These are phyloP conservation scores for Aspergillus ochraceus DNA, from an alignment of 2,329 filamentous ascomycete species.

Conservation along the genomic window DNA sequence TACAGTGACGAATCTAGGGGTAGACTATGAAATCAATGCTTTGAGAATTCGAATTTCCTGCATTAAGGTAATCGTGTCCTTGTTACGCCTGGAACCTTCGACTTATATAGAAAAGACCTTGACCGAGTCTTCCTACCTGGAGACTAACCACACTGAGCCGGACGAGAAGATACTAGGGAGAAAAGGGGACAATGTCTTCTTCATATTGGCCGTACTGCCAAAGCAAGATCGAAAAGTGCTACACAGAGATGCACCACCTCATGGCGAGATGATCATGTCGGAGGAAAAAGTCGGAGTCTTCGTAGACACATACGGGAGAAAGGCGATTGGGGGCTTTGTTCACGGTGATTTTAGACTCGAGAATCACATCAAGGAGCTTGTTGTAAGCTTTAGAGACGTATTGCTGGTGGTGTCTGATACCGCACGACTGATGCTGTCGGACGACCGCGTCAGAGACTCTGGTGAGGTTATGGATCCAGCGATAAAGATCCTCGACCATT, in stretches of 20 bases:
- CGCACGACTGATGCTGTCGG: not conserved
- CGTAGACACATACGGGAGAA: not conserved
- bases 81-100: no score
- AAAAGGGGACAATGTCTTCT: no score
- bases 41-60: no score
- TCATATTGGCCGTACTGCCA: no score
- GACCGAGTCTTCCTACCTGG: no score
- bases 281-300: not conserved
- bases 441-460: not conserved
- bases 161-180: no score
- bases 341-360: not conserved
- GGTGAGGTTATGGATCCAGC: not conserved
- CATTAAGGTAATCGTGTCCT: no score
- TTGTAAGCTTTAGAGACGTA: not conserved
- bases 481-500: not conserved
- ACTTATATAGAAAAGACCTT: no score
- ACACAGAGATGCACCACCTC: not conserved
- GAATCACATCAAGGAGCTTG: not conserved
- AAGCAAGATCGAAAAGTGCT: no score
- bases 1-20: no score
- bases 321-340: not conserved
- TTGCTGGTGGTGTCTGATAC: not conserved
- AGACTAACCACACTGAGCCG: no score
- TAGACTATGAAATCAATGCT: no score
- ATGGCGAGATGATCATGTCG: not conserved